Base-by-base conservation (phyloP, 768 basidiomycete genomes). In the Sistotremastrum suecicum region DNA sequence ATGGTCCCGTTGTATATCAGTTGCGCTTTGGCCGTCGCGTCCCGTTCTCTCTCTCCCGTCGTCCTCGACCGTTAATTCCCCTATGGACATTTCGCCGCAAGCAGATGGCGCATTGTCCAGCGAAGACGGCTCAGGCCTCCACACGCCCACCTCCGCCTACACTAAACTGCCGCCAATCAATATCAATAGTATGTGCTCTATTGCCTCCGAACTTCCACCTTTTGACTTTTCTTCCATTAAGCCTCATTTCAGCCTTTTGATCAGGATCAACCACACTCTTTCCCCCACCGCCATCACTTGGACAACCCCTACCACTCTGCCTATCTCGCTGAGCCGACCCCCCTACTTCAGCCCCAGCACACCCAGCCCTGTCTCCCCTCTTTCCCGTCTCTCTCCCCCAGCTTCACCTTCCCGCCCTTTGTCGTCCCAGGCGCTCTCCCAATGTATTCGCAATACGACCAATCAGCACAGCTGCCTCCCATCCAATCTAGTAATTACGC, bases 121-220 rank as follows among this genome's bases (percentile, higher is more conserved):
- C 60, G 81, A 83, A 57, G 82, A 83, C 56, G 75, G 78, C 57
- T 83, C 82, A 44, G 81, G 78, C 49, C 63, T 84, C 28, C 80
- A 82, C 54, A 83, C 83, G 2, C 82, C 83, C 53, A 70, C 76
- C 44, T 79, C 80, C 62, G 67, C 66, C 46, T 59, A 43, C 42
- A 43, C 30, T 34, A 43, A 20, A 9, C 32, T 34, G 34, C 29
- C 34, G 42, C 7, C n/a, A 33, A 34, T 43, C 28, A 31, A 34
- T 34, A 34, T 9, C 12, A 32, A 31, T 34, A 28, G 32, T 31
- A 33, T 20, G 7, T 34, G 9, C 20, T 43, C n/a, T 43, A 43
- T 30, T 30, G 11, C 3, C 6, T 6, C 42, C 42, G 42, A 43
- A 41, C 9, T 31, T 34, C 34, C 32, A 43, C 28, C 34, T 37